Conservation (phyloP, 2,329 filamentous ascomycete species). For the Diaporthe helianthi region DNA sequence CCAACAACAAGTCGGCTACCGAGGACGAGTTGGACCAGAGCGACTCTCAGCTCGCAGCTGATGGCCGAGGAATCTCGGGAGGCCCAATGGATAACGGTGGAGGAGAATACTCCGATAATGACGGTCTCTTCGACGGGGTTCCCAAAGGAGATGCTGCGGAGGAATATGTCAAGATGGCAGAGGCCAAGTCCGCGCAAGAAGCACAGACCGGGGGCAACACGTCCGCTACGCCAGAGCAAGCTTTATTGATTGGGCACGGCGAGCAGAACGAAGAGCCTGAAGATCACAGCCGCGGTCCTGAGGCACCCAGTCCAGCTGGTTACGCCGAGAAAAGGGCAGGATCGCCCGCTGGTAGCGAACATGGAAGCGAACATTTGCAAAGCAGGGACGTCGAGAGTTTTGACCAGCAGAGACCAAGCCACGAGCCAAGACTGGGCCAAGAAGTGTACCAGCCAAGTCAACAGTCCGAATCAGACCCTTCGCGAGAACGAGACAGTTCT, state of each 20-base stretch:
- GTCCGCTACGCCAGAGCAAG: not conserved
- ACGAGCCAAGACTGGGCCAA: not conserved
- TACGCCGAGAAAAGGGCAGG: not conserved
- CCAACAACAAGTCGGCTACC: not conserved
- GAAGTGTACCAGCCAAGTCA: not conserved
- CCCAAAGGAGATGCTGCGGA: slow-evolving; percentile 28
- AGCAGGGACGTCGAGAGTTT: not conserved
- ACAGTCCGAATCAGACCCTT: not conserved
- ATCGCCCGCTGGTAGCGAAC: not conserved
- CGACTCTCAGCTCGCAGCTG: not conserved
- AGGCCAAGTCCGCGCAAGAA: not conserved
- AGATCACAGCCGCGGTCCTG: not conserved
- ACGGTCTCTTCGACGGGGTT: not conserved
- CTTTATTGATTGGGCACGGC: not conserved
- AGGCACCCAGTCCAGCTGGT: not conserved
- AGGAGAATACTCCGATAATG: not conserved
- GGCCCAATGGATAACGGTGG: not conserved
- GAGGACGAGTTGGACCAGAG: not conserved
- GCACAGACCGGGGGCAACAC: not conserved
- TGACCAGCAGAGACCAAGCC: not conserved
- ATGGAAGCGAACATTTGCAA: not conserved
- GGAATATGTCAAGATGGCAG: slow-evolving; percentile 27
- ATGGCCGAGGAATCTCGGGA: not conserved
- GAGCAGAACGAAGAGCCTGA: not conserved
- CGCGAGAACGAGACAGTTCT: not conserved